phyloP scores from a whole-genome alignment of 2,329 filamentous ascomycete species.

The Basipetospora chlamydospora region DNA sequence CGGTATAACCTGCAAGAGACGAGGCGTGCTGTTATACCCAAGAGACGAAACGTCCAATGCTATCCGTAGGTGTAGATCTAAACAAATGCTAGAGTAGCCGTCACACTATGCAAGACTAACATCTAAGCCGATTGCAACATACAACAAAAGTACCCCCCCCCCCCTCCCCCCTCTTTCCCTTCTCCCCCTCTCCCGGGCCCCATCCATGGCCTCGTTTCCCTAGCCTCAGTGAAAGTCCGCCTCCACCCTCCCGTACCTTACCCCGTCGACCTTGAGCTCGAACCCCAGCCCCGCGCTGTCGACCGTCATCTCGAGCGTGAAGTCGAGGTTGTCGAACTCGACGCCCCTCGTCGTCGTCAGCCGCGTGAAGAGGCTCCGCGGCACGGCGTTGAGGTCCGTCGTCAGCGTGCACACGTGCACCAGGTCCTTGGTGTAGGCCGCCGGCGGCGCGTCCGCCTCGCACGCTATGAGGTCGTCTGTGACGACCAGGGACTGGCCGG shows the following conservation, averaged over 20 bases:
- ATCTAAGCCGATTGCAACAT: too few relatives aligned
- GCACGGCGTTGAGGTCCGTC: slow-evolving; percentile 66
- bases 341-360: slow-evolving; percentile 66
- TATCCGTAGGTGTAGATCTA: too few relatives aligned
- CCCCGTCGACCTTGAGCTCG: slow-evolving; percentile 65
- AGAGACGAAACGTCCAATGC: too few relatives aligned
- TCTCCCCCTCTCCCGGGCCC: too few relatives aligned
- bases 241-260: slow-evolving; percentile 62
- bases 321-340: slow-evolving; percentile 71
- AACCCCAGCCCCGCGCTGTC: slow-evolving; percentile 64
- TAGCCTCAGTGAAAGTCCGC: slow-evolving; percentile 62
- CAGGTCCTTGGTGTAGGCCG: slow-evolving; percentile 43
- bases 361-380: slow-evolving; percentile 56
- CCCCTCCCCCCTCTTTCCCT: too few relatives aligned
- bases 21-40: too few relatives aligned
- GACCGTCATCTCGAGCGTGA: slow-evolving; percentile 71
- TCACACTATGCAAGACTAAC: too few relatives aligned
- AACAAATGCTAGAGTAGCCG: too few relatives aligned
- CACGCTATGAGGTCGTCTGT: slow-evolving; percentile 70
- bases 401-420: slow-evolving; percentile 65
- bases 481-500: slow-evolving; percentile 61
- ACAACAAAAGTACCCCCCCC: too few relatives aligned
- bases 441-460: slow-evolving; percentile 52
- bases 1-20: too few relatives aligned
- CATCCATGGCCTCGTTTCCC: too few relatives aligned